Conservation (phyloP, 2,329 filamentous ascomycete genomes). For the Aspergillus sp. region DNA sequence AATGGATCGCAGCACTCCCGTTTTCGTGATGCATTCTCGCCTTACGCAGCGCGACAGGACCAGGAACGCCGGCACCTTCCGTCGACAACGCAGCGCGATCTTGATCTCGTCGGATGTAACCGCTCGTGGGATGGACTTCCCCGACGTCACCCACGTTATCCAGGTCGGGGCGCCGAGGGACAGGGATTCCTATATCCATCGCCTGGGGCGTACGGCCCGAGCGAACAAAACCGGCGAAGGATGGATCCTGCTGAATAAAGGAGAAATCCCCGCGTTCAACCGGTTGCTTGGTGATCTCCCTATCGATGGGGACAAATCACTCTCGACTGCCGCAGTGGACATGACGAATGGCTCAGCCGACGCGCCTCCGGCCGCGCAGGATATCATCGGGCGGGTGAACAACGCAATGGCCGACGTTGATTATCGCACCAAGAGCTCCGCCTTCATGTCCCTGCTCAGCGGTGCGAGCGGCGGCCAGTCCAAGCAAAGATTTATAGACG, state of each 20-base stretch:
- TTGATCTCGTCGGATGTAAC: constrained; percentile 73
- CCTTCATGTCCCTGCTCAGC: background rate
- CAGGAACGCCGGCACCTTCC: constrained; percentile 61
- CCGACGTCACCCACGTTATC: constrained; percentile 68
- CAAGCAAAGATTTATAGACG: background rate
- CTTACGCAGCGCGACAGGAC: constrained; percentile 64
- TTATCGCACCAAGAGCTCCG: background rate
- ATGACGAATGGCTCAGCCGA: constrained; percentile 14
- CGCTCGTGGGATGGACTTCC: constrained; percentile 75
- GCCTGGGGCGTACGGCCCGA: constrained; percentile 64
- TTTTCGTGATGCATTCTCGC: constrained; percentile 66
- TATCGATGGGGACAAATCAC: constrained; percentile 41
- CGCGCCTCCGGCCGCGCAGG: background rate
- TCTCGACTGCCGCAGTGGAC: constrained; percentile 30
- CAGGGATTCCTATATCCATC: constrained; percentile 66
- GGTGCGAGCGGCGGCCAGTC: no score
- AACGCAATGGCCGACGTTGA: background rate
- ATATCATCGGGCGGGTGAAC: background rate
- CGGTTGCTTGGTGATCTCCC: constrained; percentile 45
- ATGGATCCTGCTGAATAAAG: constrained; percentile 48
- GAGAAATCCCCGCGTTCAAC: constrained; percentile 43
- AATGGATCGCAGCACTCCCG: constrained; percentile 18
- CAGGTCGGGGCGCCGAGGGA: constrained; percentile 58
- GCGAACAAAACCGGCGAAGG: constrained; percentile 56
- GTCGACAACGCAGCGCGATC: constrained; percentile 51